A percentile compares a stretch with the other conserved stretches of the same genome.
Conservation (phyloP, 495 filamentous ascomycete genomes). For the Aspergillus taichungensis region DNA sequence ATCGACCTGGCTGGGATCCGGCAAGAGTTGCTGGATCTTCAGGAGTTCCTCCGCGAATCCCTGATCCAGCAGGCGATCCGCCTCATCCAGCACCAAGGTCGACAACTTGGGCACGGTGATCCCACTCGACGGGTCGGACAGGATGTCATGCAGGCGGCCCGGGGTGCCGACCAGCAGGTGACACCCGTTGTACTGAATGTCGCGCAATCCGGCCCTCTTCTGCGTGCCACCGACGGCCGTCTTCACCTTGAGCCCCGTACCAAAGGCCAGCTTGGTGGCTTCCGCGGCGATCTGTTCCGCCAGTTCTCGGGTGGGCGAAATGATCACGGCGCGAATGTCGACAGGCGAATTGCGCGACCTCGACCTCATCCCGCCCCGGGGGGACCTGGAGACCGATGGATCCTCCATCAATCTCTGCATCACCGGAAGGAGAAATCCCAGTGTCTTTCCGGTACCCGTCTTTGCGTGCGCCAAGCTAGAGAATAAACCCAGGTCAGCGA, state of each 20-base stretch:
- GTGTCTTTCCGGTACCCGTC: constrained; percentile 82
- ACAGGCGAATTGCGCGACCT: constrained; percentile 18
- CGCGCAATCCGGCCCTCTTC: constrained; percentile 52
- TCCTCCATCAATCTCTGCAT: constrained; percentile 63
- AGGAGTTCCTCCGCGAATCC: constrained; percentile 77
- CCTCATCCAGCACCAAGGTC: constrained; percentile 87
- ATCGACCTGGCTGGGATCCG: constrained; percentile 47
- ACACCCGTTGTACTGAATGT: constrained; percentile 66
- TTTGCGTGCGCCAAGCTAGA: constrained; percentile 77
- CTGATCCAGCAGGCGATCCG: constrained; percentile 82
- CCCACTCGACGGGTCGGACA: constrained; percentile 56
- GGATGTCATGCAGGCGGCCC: constrained; percentile 76
- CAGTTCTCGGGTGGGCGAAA: constrained; percentile 91
- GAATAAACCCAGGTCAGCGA: constrained; percentile 16
- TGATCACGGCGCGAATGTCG: constrained; percentile 81
- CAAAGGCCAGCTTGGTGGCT: constrained; percentile 56
- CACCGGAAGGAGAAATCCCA: constrained; percentile 72
- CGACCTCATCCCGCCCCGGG: no score
- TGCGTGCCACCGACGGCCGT: constrained; percentile 82
- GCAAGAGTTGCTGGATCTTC: constrained; percentile 59
- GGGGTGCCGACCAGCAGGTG: constrained; percentile 88
- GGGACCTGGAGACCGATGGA: constrained; percentile 29
- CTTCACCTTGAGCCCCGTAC: constrained; percentile 69
- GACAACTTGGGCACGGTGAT: constrained; percentile 66
- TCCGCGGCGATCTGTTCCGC: constrained; percentile 90